phyloP scores from a whole-genome alignment of 1,284 basidiomycete species.

The Jaminaea rosea region DNA sequence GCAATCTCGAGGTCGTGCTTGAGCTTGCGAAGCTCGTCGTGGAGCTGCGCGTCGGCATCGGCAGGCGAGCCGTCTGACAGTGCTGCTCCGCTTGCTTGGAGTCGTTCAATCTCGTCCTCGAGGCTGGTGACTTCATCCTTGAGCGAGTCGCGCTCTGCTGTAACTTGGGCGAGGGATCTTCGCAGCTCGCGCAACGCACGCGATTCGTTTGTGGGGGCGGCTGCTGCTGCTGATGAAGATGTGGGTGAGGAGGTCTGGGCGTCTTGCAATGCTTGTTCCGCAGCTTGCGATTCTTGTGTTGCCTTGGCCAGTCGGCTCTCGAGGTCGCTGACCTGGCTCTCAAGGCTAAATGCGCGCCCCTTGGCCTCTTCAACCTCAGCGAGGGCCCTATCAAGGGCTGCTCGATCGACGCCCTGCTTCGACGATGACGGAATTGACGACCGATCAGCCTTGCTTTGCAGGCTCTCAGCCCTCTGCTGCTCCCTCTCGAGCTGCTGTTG shows the following conservation, averaged over 20 bases:
- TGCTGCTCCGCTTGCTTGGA: neutral
- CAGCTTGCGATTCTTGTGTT: neutral
- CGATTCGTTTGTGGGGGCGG: neutral
- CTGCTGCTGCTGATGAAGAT: too few species aligned
- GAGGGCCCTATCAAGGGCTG: neutral
- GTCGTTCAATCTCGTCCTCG: slow-evolving; percentile 3
- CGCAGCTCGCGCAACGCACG: neutral
- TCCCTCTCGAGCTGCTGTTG: neutral
- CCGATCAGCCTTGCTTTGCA: too few species aligned
- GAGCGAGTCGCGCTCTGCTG: neutral
- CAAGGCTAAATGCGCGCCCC: too few species aligned
- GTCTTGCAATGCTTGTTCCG: neutral
- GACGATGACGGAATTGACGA: too few species aligned
- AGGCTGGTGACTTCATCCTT: neutral
- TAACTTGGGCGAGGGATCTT: neutral
- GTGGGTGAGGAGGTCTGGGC: neutral
- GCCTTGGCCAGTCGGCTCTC: neutral
- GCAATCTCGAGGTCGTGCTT: neutral
- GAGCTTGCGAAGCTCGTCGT: neutral
- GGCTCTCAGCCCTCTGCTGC: neutral
- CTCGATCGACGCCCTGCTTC: neutral
- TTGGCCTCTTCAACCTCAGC: neutral
- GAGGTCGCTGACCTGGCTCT: neutral
- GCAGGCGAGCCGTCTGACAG: neutral
- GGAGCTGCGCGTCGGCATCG: neutral